Conservation (phyloP, 768 basidiomycete genomes). For the Clathrus columnatus region DNA sequence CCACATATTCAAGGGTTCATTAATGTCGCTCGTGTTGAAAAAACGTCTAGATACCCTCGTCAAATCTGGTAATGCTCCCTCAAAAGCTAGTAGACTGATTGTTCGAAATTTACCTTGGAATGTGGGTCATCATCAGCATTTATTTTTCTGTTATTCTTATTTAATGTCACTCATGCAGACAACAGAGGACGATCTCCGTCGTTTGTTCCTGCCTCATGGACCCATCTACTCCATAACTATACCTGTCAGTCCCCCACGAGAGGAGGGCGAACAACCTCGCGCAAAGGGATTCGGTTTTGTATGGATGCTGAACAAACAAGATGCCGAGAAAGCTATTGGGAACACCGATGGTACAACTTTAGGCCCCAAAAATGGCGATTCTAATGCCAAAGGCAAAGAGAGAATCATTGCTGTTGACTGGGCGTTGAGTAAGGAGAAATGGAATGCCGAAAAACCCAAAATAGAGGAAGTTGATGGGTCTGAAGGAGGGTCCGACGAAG, state of each 20-base stretch:
- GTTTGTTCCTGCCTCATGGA: conserved; percentile 80
- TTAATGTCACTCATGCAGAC: conserved; percentile 37
- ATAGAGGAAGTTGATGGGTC: conserved; percentile 25
- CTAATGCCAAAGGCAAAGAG: conserved; percentile 32
- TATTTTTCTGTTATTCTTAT: neutral
- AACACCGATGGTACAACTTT: conserved; percentile 70
- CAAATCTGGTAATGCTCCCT: conserved; percentile 48
- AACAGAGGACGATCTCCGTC: conserved; percentile 76
- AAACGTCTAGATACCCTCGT: conserved; percentile 66
- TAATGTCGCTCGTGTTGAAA: conserved; percentile 84
- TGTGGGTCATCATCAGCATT: conserved; percentile 20
- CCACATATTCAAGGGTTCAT: conserved; percentile 82
- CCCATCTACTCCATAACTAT: conserved; percentile 81
- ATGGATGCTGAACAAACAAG: conserved; percentile 81
- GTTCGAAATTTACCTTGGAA: conserved; percentile 81
- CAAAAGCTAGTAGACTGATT: conserved; percentile 73
- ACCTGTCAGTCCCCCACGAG: conserved; percentile 36
- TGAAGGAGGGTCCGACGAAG: conserved; percentile 16
- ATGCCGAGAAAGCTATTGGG: conserved; percentile 76
- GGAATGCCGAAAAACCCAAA: conserved; percentile 71
- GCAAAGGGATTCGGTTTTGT: conserved; percentile 89
- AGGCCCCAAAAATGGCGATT: conserved; percentile 31
- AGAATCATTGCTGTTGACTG: conserved; percentile 89
- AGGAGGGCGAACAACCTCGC: conserved; percentile 22
- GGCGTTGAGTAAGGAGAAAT: conserved; percentile 90